These are phyloP conservation scores for Tuber indicum DNA, from an alignment of 495 filamentous ascomycete species.

Conservation along the genomic window DNA sequence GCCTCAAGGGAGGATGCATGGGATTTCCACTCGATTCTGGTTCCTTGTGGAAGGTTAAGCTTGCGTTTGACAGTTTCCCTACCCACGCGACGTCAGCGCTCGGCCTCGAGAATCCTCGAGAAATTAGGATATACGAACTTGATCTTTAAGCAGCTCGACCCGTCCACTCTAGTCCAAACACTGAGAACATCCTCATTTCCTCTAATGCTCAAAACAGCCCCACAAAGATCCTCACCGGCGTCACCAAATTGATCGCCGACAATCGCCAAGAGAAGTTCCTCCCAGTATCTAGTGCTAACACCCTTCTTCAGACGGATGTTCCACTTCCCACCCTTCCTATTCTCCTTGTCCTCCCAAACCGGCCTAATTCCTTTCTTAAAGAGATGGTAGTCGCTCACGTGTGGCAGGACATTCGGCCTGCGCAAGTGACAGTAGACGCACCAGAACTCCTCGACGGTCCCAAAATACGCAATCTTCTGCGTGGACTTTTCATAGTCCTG, in stretches of 20 bases:
- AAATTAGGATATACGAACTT: constrained; percentile 54
- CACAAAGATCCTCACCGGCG: constrained; percentile 89
- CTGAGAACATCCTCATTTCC: constrained; percentile 95
- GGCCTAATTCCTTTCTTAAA: constrained; percentile 96
- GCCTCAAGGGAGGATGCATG: constrained; percentile 56
- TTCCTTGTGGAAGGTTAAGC: constrained; percentile 76
- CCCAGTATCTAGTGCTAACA: constrained; percentile 94
- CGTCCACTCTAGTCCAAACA: constrained; percentile 91
- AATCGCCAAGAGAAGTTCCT: constrained; percentile 85
- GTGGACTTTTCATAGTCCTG: constrained; percentile 98
- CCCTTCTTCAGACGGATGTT: constrained; percentile 93
- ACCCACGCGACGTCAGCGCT: constrained; percentile 1
- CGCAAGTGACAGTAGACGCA: constrained; percentile 85
- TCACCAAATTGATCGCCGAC: constrained; percentile 94
- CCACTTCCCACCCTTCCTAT: constrained; percentile 95
- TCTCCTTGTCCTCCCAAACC: constrained; percentile 97
- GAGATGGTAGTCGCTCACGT: constrained; percentile 95
- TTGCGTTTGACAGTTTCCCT: constrained; percentile 91
- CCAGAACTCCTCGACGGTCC: constrained; percentile 87
- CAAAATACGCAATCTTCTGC: constrained; percentile 71
- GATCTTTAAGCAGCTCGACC: constrained; percentile 91
- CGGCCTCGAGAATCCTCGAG: not conserved
- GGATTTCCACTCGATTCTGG: constrained; percentile 87
- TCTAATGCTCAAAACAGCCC: constrained; percentile 84
- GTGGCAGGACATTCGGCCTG: constrained; percentile 75